Conservation (phyloP, 257 asterid species). For the Marsdenia floribunda region DNA sequence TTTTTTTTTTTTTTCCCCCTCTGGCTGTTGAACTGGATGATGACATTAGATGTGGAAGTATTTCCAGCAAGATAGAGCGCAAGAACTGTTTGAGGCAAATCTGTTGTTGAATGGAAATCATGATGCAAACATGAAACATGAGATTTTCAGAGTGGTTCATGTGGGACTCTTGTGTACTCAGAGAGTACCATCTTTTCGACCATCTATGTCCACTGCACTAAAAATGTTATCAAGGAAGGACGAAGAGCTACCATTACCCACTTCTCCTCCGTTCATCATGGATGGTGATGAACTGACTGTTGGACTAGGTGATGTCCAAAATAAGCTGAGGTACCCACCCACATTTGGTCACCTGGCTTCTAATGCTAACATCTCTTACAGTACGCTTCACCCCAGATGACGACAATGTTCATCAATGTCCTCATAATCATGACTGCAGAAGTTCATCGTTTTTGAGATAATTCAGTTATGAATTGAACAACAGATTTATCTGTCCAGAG, state of each 20-base stretch:
- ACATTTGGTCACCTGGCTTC: conserved; percentile 27
- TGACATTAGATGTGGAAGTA: conserved; percentile 56
- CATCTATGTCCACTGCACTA: conserved; percentile 63
- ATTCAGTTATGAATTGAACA: too few relatives aligned
- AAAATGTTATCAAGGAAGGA: conserved; percentile 55
- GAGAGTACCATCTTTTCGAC: conserved; percentile 52
- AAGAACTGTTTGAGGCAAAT: conserved; percentile 58
- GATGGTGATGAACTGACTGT: conserved; percentile 33
- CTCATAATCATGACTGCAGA: not conserved
- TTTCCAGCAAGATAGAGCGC: conserved; percentile 45
- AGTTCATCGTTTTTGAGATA: not conserved
- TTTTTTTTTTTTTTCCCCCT: too few relatives aligned
- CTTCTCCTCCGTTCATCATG: conserved; percentile 64
- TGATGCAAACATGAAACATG: conserved; percentile 24
- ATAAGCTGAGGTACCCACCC: conserved; percentile 15
- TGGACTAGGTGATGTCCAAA: conserved; percentile 40
- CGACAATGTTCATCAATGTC: not conserved
- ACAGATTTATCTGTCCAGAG: too few relatives aligned
- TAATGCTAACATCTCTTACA: conserved; percentile 52
- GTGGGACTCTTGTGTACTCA: conserved; percentile 70
- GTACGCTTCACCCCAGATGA: conserved; percentile 63
- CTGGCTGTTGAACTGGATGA: not conserved
- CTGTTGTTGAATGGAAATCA: conserved; percentile 44
- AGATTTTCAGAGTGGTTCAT: conserved; percentile 49
- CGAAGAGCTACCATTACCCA: conserved; percentile 55